Evolutionary conservation across 192 early-diverging fungal genomes (phyloP), one percentile per base, ranked within the genome.

Genomic region (Paraglomus brasilianum): DNA sequence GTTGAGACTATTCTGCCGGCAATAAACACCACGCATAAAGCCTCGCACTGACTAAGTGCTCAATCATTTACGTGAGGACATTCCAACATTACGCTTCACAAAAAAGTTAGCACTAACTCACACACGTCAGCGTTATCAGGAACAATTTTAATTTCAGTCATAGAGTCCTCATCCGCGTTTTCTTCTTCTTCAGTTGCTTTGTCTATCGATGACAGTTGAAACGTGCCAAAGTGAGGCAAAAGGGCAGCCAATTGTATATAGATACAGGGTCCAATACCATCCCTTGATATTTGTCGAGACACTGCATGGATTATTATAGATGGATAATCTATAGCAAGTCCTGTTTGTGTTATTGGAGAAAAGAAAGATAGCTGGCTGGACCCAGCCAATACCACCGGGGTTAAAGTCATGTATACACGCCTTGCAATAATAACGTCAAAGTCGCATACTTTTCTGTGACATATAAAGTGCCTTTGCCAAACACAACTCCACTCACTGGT

Each of bases 261-360:
- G 60, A 89, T 85, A 70, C 77, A 76, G 13, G 85, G 82, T 9
- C 67, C 67, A 7, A 61, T 47, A 10, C 65, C 74, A 8, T 74
- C 73, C 15, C 7, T 1, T 45, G 36, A 39, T 44, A 39, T 36
- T 21, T 71, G 71, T 22, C 88, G 77, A 4, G 86, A 84, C 30
- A 87, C 81, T 24, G 86, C 88, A 67, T 89, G 86, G 44, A 89
- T 83, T 45, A 85, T 81, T 55, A 89, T 83, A 22, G 80, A 74
- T 8, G 79, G 82, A 69, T 86, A 89, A 72, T 86, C 81, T 53
- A 89, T 78, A 19, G 83, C 74, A 8, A 87, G 60, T 30, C 83
- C 80, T 49, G 68, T 74, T 17, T 78, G 42, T 24, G 66, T 72
- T 10, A 50, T 49, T 7, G 67, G 58, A 19, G 81, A 78, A 67